phyloP scores from a whole-genome alignment of 73 alveolate species.

The Stentor roeselii region DNA sequence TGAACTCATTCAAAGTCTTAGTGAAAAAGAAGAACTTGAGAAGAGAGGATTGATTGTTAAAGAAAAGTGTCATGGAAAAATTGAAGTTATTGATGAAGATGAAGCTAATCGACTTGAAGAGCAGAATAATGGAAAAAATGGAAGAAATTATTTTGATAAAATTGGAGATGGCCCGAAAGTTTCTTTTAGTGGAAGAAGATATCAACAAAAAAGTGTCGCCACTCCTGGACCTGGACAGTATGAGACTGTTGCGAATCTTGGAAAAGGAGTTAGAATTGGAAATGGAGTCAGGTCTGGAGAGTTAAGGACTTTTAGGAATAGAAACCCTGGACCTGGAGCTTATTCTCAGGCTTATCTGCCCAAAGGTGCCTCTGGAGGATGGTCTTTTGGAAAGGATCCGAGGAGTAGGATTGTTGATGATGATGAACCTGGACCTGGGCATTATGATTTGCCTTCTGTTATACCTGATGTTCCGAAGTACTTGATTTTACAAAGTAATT shows the following conservation, averaged over 20 bases:
- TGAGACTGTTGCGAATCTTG: not conserved
- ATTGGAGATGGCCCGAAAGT: not conserved
- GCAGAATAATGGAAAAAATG: no score
- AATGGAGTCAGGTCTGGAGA: not conserved
- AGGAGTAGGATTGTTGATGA: not conserved
- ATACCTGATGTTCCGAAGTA: slow-evolving; percentile 24
- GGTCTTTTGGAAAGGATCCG: slow-evolving; percentile 25
- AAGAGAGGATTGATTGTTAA: not conserved
- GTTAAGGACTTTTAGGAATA: not conserved
- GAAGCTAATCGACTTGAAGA: not conserved
- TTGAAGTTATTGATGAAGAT: not conserved
- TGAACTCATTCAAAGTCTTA: not conserved
- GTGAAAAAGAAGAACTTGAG: not conserved
- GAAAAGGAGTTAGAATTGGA: not conserved
- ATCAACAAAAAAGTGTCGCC: not conserved
- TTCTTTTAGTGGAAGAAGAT: slow-evolving; percentile 19
- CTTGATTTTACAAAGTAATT: not conserved
- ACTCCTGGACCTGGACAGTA: slow-evolving; percentile 19
- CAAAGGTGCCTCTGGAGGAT: not conserved
- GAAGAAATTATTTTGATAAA: not conserved
- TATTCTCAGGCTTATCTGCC: not conserved
- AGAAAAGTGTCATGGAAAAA: not conserved
- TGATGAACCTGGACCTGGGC: slow-evolving; percentile 27
- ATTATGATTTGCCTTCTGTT: slow-evolving; percentile 8
- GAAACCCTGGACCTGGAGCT: slow-evolving; percentile 19